Conservation (phyloP, 1,139 yeast genomes). For the Taphrina sp. region DNA sequence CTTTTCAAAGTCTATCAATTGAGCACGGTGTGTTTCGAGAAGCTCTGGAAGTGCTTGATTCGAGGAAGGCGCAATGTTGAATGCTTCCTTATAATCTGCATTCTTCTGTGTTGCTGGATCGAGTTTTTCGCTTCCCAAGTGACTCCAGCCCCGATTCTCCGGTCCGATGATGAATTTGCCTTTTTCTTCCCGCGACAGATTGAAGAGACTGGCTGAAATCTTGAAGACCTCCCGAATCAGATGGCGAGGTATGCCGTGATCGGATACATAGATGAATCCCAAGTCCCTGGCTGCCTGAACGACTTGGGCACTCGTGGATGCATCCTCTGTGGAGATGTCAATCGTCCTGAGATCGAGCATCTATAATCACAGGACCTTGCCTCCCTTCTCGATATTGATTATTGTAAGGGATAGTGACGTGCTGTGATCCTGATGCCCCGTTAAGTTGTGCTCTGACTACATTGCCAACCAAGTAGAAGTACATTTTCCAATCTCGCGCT, state of each 20-base stretch:
- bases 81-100: constrained; percentile 64
- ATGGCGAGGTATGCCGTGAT: constrained; percentile 59
- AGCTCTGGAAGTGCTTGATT: constrained; percentile 48
- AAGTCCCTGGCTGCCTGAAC: constrained; percentile 64
- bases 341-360: constrained; percentile 40
- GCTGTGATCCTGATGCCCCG: too few species aligned
- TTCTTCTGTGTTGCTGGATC: constrained; percentile 47
- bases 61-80: constrained; percentile 41
- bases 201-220: constrained; percentile 20
- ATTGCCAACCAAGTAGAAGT: too few species aligned
- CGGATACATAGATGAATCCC: constrained; percentile 73
- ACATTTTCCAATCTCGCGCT: too few species aligned
- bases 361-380: too few species aligned
- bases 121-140: constrained; percentile 49
- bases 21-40: constrained; percentile 39
- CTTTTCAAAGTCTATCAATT: constrained; percentile 42
- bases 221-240: constrained; percentile 49
- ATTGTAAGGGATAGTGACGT: too few species aligned
- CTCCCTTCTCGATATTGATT: too few species aligned
- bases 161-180: constrained; percentile 63
- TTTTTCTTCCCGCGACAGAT: constrained; percentile 40
- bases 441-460: too few species aligned
- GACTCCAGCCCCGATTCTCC: constrained; percentile 59
- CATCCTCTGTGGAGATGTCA: constrained; percentile 50
- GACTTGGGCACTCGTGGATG: constrained; percentile 53